phyloP scores from a whole-genome alignment of 352 stramenopile species.

The Phytophthora hybrid region DNA sequence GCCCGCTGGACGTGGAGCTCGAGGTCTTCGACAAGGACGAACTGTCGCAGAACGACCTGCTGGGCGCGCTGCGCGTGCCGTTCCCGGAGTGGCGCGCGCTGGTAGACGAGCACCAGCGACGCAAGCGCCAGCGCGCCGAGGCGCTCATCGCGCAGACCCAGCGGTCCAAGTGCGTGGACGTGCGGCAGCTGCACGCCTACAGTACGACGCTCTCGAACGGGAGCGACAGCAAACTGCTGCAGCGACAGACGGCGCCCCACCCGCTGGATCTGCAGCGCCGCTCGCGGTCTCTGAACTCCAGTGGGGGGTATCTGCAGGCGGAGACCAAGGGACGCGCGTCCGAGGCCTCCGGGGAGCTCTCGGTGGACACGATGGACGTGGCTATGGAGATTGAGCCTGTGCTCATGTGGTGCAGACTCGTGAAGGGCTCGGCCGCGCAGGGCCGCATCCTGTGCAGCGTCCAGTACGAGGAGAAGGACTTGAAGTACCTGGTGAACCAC shows the following conservation, averaged over 20 bases:
- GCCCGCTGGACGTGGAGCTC: conserved; percentile 73
- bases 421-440: conserved; percentile 67
- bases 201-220: conserved; percentile 11
- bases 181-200: conserved; percentile 21
- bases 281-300: conserved; percentile 55
- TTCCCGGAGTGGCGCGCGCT: conserved; percentile 74
- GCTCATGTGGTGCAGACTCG: conserved; percentile 75
- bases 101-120: conserved; percentile 52
- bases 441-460: conserved; percentile 75
- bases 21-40: conserved; percentile 83
- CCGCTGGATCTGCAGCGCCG: conserved; percentile 39
- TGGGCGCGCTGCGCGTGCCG: conserved; percentile 72
- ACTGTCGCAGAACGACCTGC: conserved; percentile 67
- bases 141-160: conserved; percentile 7
- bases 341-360: conserved; percentile 26
- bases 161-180: conserved; percentile 33
- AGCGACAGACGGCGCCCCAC: background rate
- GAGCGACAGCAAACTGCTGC: conserved; percentile 42
- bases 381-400: conserved; percentile 61
- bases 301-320: conserved; percentile 36
- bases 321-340: conserved; percentile 30
- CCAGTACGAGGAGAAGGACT: conserved; percentile 78
- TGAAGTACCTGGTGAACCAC: conserved; percentile 70
- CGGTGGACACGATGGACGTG: conserved; percentile 2
- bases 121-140: conserved; percentile 29